Percentiles rank a stretch among this genome's conserved stretches.
Conservation (phyloP, 345 rosid species). For the Boechera divaricarpa region DNA sequence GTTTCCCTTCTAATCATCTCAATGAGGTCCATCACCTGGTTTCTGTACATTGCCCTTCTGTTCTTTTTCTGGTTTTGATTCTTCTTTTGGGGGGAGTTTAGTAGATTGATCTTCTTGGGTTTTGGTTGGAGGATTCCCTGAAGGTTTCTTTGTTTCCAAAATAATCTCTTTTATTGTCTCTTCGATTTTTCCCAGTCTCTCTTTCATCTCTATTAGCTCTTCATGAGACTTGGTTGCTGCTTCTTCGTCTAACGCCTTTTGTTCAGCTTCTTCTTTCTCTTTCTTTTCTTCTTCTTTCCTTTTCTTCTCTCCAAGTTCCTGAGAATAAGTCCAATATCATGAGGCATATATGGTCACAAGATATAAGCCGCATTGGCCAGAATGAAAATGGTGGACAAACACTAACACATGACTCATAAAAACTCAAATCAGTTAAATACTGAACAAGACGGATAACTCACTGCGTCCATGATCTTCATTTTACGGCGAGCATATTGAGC, state of each 20-base stretch:
- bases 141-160: slow-evolving; percentile 62
- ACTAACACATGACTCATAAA: too few species aligned
- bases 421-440: too few species aligned
- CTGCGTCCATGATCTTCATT: slow-evolving; percentile 88
- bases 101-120: slow-evolving; percentile 45
- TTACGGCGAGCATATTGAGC: slow-evolving; percentile 86
- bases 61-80: slow-evolving; percentile 15
- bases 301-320: slow-evolving; percentile 73
- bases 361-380: neutral
- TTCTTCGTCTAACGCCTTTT: slow-evolving; percentile 53
- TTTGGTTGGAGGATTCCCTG: slow-evolving; percentile 42
- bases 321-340: neutral
- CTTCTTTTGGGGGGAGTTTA: slow-evolving; percentile 34
- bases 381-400: neutral
- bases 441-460: slow-evolving; percentile 38
- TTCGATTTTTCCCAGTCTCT: slow-evolving; percentile 73
- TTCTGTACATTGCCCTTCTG: slow-evolving; percentile 23
- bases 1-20: slow-evolving; percentile 23
- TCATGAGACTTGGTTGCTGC: slow-evolving; percentile 45
- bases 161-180: slow-evolving; percentile 68
- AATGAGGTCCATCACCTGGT: slow-evolving; percentile 13
- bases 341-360: neutral
- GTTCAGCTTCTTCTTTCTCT: slow-evolving; percentile 56
- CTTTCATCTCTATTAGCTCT: slow-evolving; percentile 65
- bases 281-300: slow-evolving; percentile 60